Percentiles rank a stretch among this genome's conserved stretches.
Evolutionary conservation across 2,329 filamentous ascomycete genomes (phyloP).

Genomic region (Cytospora chrysosperma): DNA sequence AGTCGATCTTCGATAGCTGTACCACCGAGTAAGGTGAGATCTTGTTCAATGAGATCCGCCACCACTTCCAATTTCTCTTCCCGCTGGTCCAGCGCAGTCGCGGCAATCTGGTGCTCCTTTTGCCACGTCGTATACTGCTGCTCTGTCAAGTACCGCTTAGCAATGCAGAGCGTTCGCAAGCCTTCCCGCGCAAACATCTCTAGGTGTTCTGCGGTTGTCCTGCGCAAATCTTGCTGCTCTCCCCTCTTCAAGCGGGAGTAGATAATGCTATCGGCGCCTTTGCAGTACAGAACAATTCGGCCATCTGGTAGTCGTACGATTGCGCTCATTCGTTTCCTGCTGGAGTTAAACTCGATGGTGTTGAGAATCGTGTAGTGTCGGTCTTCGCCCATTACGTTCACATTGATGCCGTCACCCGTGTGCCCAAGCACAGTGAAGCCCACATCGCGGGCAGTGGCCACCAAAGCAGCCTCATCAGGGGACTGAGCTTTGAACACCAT

Average conservation of each 20-base stretch:
- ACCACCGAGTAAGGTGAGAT: slow-evolving; percentile 83
- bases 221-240: slow-evolving; percentile 80
- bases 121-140: slow-evolving; percentile 84
- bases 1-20: slow-evolving; percentile 97
- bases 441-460: slow-evolving; percentile 90
- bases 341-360: slow-evolving; percentile 96
- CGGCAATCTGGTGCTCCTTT: slow-evolving; percentile 81
- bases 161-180: slow-evolving; percentile 90
- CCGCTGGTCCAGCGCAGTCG: slow-evolving; percentile 77
- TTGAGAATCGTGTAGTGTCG: slow-evolving; percentile 84
- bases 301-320: slow-evolving; percentile 94
- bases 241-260: slow-evolving; percentile 86
- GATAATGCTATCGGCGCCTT: slow-evolving; percentile 95
- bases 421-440: slow-evolving; percentile 89
- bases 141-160: slow-evolving; percentile 75
- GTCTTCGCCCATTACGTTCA: slow-evolving; percentile 87
- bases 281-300: slow-evolving; percentile 89
- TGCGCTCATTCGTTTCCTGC: slow-evolving; percentile 94
- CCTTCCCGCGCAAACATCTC: slow-evolving; percentile 97
- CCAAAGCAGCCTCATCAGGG: slow-evolving; percentile 91
- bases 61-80: slow-evolving; percentile 92
- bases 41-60: slow-evolving; percentile 85
- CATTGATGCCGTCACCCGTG: slow-evolving; percentile 73
- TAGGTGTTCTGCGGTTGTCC: slow-evolving; percentile 84
- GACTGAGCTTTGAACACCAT: slow-evolving; percentile 97